These are phyloP conservation scores for Botrytis paeoniae DNA, from an alignment of 2,329 filamentous ascomycete species.

Conservation along the genomic window DNA sequence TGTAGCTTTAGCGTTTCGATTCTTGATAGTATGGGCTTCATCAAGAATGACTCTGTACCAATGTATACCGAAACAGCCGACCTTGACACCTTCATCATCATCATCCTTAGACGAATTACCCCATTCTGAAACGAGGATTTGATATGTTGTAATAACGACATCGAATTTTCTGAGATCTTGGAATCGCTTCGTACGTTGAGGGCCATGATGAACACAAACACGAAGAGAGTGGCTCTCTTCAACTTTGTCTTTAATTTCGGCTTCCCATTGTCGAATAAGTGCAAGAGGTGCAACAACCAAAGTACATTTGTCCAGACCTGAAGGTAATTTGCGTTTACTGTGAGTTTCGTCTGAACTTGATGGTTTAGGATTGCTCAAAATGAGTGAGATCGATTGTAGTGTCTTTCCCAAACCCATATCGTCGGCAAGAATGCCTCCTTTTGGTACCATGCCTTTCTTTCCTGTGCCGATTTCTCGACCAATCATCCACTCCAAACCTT, in stretches of 20 bases:
- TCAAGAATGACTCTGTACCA: constrained; percentile 97
- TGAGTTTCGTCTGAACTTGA: constrained; percentile 49
- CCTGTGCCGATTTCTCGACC: constrained; percentile 84
- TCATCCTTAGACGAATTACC: constrained; percentile 62
- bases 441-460: constrained; percentile 78
- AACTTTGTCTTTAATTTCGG: constrained; percentile 84
- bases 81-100: constrained; percentile 59
- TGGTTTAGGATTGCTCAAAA: constrained; percentile 77
- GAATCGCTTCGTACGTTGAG: constrained; percentile 74
- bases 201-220: constrained; percentile 88
- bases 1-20: constrained; percentile 91
- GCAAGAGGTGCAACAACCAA: constrained; percentile 91
- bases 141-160: constrained; percentile 95
- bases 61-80: constrained; percentile 83
- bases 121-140: constrained; percentile 90
- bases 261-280: constrained; percentile 95
- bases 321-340: constrained; percentile 65
- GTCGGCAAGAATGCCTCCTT: constrained; percentile 92
- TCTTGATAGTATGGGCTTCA: constrained; percentile 98
- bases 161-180: constrained; percentile 80
- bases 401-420: constrained; percentile 98
- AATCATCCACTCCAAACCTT: constrained; percentile 93
- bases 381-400: constrained; percentile 84
- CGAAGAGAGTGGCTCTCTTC: constrained; percentile 65
- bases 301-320: constrained; percentile 71